Evolutionary conservation across 2,329 filamentous ascomycete species (phyloP).

Genomic region (Penicillium sp.): DNA sequence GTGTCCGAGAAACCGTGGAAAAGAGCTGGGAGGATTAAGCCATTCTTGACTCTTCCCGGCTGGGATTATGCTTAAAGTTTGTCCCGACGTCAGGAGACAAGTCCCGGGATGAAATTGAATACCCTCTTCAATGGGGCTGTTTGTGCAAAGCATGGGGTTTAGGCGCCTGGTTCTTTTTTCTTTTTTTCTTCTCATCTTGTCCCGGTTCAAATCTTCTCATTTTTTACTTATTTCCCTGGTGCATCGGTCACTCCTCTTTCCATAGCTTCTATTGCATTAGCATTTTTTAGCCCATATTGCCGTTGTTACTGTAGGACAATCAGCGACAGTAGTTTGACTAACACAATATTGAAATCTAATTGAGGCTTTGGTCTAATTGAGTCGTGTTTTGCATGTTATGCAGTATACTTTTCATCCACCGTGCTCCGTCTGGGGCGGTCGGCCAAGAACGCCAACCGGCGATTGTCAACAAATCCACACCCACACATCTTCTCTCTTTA

Average conservation of each 20-base stretch:
- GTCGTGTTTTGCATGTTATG: neutral
- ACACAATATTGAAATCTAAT: neutral
- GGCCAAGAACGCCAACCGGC: constrained; percentile 22
- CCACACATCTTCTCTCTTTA: constrained; percentile 10
- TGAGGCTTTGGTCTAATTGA: neutral
- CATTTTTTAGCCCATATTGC: neutral
- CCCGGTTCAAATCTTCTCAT: neutral
- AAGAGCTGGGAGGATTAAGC: constrained; percentile 95
- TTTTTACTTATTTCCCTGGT: neutral
- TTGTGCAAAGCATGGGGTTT: constrained; percentile 47
- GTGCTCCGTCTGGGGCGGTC: constrained; percentile 14
- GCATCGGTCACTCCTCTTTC: neutral
- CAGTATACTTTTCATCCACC: neutral
- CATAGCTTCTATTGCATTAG: neutral
- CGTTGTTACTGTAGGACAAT: neutral
- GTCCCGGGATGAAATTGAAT: constrained; percentile 13
- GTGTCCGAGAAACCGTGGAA: constrained; percentile 94
- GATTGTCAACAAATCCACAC: constrained; percentile 26
- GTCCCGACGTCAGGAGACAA: constrained; percentile 11
- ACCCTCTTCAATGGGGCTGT: constrained; percentile 21
- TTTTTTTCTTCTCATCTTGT: constrained; percentile 1
- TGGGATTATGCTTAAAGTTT: constrained; percentile 3
- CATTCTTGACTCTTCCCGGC: neutral
- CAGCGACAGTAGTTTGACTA: neutral
- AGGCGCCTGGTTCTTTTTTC: constrained; percentile 38